Evolutionary conservation across 192 early-diverging fungal genomes (phyloP), one percentile per base, ranked within the genome.

Genomic region (Lobosporangium transversale): DNA sequence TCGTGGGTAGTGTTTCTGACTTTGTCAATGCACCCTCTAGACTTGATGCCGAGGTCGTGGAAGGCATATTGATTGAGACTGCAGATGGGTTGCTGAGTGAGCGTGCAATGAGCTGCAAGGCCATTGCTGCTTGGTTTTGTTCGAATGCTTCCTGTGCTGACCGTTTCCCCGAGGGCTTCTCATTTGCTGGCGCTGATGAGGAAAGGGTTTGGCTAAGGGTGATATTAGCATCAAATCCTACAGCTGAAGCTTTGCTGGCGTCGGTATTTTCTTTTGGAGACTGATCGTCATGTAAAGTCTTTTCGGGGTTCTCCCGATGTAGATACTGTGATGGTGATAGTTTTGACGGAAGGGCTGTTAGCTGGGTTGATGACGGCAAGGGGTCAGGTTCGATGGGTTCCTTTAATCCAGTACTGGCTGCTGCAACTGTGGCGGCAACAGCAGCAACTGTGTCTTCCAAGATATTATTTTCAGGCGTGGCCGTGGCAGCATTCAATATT

Each of bases 111-210:
- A 57, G 60, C 36, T 71, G 69, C 4, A 71, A 36, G 0, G 69
- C 69, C 24, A 43, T 61, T 24, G 69, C 69, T 10, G 69, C 69
- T 26, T 71, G 54, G 24, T 71, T 51, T 21, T 71, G 69, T 36
- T 71, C 69, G 51, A 63, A 58, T 12, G 47, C 53, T 26, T 71
- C 69, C 18, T 71, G 60, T 26, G 52, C 60, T 4, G 69, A 49
- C 42, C 53, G 30, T 32, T 62, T 59, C 11, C 50, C 49, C 11
- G 40, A 24, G 4, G 68, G 51, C 29, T 62, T 62, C 33, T 62
- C 53, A 21, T 37, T 40, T 7, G 7, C 43, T 23, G 24, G 53
- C 1, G 60, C 32, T n/a, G 48, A 51, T 27, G 58, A 52, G 8
- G 69, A 71, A 6, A 71, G 49, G 9, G 64, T 61, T 31, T 71